Evolutionary conservation across 2,329 filamentous ascomycete species (phyloP), one percentile per base, ranked within the genome.

Genomic region (Xylaria hypoxylon): DNA sequence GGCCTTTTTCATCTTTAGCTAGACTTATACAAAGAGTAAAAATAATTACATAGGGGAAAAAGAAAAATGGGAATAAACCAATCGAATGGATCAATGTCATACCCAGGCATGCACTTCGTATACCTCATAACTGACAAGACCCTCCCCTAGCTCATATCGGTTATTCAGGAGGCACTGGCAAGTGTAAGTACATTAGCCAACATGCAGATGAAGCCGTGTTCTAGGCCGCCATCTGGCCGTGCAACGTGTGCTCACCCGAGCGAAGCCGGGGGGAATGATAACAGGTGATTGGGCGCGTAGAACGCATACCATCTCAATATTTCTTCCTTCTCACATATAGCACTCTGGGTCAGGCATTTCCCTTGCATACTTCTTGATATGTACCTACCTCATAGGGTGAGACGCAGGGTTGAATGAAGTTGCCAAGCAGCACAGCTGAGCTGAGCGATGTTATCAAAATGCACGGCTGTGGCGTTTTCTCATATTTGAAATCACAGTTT

Each of bases 171-270:
- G 35, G 1, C 1, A 38, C 35, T 38, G 35, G 3, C 35, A 38
- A 38, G 35, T 38, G 35, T 33, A 33, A 33, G 31, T 10, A 51
- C 17, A 51, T 10, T 28, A 26, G 26, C 24, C 11, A 48, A 24
- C 28, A n/a, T 40, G 42, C 19, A 62, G 33, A 28, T 3, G 24
- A 47, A 35, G 47, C 35, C 17, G 24, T n/a, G 19, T 52, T 59
- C 61, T 52, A 22, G 59, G 59, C 17, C 53, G n/a, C 13, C 45
- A 24, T 47, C 6, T 35, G 45, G 40, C 40, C 22, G 55, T 64
- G 55, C 28, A 52, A 31, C 47, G 47, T 45, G 55, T 64, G 55
- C 28, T 64, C 38, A 58, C 48, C 53, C 38, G 28, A 15, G 35
- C 10, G 40, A 24, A 28, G 44, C 17, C 48, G 35, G 45, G 33